Conservation (phyloP, 495 filamentous ascomycete genomes). For the Podospora pseudopauciseta region DNA sequence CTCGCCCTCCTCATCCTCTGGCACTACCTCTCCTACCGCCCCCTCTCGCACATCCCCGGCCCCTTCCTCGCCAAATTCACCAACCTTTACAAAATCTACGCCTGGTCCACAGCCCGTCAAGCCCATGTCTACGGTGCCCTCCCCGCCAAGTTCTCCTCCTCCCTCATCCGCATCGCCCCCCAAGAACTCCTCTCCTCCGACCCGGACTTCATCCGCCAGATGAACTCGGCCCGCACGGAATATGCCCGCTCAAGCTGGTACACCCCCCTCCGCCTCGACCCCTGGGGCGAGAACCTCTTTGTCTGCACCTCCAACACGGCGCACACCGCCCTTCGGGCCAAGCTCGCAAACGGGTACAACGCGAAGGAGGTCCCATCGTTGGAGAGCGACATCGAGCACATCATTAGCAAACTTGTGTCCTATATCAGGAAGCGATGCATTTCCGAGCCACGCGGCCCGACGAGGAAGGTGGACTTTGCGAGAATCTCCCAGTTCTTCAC, state of each 20-base stretch:
- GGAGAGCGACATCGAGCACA: not conserved
- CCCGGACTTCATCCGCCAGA: constrained; percentile 27
- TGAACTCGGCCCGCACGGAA: constrained; percentile 23
- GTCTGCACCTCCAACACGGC: constrained; percentile 1
- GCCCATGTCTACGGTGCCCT: constrained; percentile 2
- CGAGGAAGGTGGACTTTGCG: constrained; percentile 38
- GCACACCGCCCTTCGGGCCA: not conserved
- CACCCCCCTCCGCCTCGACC: constrained; percentile 25
- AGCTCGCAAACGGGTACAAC: not conserved
- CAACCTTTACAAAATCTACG: constrained; percentile 2
- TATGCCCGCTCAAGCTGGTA: constrained; percentile 30
- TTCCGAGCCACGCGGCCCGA: not conserved
- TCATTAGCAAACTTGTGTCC: not conserved
- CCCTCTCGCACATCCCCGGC: constrained; percentile 3
- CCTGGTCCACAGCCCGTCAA: constrained; percentile 2
- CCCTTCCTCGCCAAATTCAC: not conserved
- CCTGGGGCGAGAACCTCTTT: constrained; percentile 36
- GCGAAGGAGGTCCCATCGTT: not conserved
- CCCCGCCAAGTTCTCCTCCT: constrained; percentile 29
- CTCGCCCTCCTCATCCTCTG: not conserved
- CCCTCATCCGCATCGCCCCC: constrained; percentile 41
- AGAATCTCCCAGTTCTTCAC: constrained; percentile 46
- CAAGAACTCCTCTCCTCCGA: constrained; percentile 21
- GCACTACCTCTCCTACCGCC: not conserved
- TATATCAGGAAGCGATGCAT: not conserved